Evolutionary conservation across 2,329 filamentous ascomycete species (phyloP).

Genomic region (Microcyclospora tardicrescens): DNA sequence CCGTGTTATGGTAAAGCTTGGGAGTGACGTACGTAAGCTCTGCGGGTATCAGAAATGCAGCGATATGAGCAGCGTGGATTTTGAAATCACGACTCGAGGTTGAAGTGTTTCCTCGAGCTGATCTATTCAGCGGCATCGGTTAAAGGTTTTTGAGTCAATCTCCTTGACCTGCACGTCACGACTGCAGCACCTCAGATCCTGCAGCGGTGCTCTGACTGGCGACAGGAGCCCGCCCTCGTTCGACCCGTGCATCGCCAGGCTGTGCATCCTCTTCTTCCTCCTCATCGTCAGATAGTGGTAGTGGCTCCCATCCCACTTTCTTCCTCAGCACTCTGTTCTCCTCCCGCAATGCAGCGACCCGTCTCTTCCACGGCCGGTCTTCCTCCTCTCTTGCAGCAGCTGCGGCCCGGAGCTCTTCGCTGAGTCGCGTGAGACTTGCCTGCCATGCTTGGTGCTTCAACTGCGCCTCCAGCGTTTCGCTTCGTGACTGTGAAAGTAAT

Average conservation of each 20-base stretch:
- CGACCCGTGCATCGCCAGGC: neutral
- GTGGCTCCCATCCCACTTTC: conserved; percentile 34
- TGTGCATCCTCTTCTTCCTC: conserved; percentile 21
- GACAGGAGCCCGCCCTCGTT: neutral
- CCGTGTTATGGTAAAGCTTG: no score
- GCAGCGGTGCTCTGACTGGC: neutral
- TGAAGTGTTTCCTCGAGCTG: no score
- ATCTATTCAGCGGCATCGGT: no score
- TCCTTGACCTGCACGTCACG: neutral
- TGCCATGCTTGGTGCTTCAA: conserved; percentile 39
- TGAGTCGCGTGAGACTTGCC: conserved; percentile 30
- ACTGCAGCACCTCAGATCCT: neutral
- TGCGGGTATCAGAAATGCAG: no score
- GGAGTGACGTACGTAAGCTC: no score
- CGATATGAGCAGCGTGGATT: no score
- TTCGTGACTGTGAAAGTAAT: conserved; percentile 31
- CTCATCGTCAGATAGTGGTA: conserved; percentile 25
- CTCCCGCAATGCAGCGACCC: conserved; percentile 31
- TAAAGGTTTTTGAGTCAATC: no score
- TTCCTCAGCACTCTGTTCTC: conserved; percentile 35
- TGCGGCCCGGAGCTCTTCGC: conserved; percentile 29
- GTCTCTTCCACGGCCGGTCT: conserved; percentile 23
- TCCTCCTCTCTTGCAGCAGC: conserved; percentile 27
- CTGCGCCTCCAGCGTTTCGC: conserved; percentile 32
- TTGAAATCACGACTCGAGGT: no score